Percentiles rank a stretch among this genome's conserved stretches.
Conservation (phyloP, 1,284 basidiomycete species). For the Volvariella surrecta region DNA sequence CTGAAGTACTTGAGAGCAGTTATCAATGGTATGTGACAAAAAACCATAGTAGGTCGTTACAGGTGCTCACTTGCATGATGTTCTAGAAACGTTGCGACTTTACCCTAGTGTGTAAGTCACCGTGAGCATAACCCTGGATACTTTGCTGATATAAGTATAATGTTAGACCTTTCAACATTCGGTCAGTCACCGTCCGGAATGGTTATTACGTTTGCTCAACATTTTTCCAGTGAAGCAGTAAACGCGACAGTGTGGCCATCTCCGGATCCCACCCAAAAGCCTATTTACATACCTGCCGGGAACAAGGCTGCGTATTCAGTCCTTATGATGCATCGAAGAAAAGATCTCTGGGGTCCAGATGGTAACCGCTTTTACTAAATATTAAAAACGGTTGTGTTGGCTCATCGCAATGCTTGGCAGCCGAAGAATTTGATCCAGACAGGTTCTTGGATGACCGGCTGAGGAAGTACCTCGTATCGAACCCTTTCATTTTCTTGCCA, state of each 20-base stretch:
- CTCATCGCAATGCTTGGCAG: slow-evolving; percentile 32
- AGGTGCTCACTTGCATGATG: background rate
- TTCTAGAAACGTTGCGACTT: slow-evolving; percentile 47
- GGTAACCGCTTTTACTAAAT: slow-evolving; percentile 24
- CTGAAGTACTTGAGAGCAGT: slow-evolving; percentile 45
- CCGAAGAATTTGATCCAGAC: slow-evolving; percentile 34
- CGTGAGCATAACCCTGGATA: background rate
- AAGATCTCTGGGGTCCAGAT: slow-evolving; percentile 61
- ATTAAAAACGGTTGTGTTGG: background rate
- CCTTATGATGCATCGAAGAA: slow-evolving; percentile 52
- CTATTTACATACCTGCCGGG: slow-evolving; percentile 43
- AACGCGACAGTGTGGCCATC: slow-evolving; percentile 37
- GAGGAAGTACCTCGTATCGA: slow-evolving; percentile 28
- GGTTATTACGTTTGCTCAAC: slow-evolving; percentile 1
- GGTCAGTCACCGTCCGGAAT: slow-evolving; percentile 18
- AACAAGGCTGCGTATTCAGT: slow-evolving; percentile 42
- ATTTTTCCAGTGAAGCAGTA: slow-evolving; percentile 22
- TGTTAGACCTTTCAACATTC: slow-evolving; percentile 38
- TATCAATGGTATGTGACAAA: slow-evolving; percentile 33
- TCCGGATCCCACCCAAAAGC: slow-evolving; percentile 32
- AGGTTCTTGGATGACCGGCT: slow-evolving; percentile 31
- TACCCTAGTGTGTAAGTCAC: slow-evolving; percentile 48
- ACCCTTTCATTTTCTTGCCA: slow-evolving; percentile 33
- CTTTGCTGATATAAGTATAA: background rate
- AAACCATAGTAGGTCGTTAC: too few relatives aligned